Base-by-base conservation (phyloP, 768 basidiomycete genomes). In the Russula sp. region DNA sequence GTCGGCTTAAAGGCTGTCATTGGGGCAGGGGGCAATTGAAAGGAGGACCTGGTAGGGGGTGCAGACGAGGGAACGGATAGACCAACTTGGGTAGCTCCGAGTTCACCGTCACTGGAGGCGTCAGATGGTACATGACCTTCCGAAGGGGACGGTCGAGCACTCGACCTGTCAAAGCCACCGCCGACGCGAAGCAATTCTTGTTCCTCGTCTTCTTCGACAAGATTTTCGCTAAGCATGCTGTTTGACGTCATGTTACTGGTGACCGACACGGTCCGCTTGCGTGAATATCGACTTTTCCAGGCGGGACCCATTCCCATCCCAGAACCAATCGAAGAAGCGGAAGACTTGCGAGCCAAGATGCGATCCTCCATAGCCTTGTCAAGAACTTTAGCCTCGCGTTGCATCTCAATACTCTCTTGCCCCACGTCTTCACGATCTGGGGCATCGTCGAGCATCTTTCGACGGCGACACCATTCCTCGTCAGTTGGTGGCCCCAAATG, bases 351-450 rank as follows among this genome's bases (percentile, higher is more conserved):
- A 47, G 88, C 85, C 52, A 90, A 75, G 54, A 87, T 77, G 60
- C 90, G 87, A 63, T 89, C 83, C 69, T 92, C 88, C 90, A 93
- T 93, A 43, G 88, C 90, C 70, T 85, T 88, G 75, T 93, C 90
- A 41, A 93, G 81, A 16, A 84, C 87, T 52, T 77, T 81, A n/a
- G 91, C 90, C 75, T 93, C 90, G 59, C 82, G 85, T 77, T 86
- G 81, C 52, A 88, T 75, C 46, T 82, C 72, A 20, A 74, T 73
- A 68, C 77, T 82, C 66, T 88, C 84, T 22, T 73, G 77, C 32
- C 85, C 84, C 35, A 78, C 75, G 35, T 78, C 78, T 14, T 75
- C 74, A 47, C 82, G 81, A 36, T 79, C 76, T 52, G 77, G 74
- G 3, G 73, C 70, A 43, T 85, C 84, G 29, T 88, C 87, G 62